A percentile compares a stretch with the other conserved stretches of the same genome.
Evolutionary conservation across 192 early-diverging fungal genomes (phyloP).

Genomic region (Pilaira anomala): DNA sequence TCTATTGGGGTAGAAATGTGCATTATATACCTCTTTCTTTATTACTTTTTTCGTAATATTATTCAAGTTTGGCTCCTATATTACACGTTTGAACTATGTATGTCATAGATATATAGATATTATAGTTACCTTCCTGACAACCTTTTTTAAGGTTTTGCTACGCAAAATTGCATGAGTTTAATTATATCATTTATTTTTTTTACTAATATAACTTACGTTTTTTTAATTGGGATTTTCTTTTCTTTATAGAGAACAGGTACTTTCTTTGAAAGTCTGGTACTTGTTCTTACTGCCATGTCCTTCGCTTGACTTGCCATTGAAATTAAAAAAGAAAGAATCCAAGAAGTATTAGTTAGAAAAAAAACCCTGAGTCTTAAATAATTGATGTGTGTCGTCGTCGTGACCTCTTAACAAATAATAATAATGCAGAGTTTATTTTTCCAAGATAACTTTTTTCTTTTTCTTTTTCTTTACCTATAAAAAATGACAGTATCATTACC

Average conservation of each 20-base stretch:
- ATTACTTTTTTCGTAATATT: not conserved
- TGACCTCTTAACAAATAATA: too few species aligned
- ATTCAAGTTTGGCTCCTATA: too few species aligned
- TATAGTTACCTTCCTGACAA: too few species aligned
- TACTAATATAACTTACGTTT: not conserved
- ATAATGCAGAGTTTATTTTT: too few species aligned
- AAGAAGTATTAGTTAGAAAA: not conserved
- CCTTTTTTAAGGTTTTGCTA: too few species aligned
- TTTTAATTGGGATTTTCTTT: not conserved
- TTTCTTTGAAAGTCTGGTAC: conserved; percentile 4
- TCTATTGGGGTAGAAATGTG: not conserved
- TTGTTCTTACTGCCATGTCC: not conserved
- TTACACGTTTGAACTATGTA: too few species aligned
- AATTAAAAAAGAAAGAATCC: not conserved
- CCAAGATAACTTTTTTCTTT: not conserved
- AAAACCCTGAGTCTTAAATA: not conserved
- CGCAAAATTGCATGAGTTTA: too few species aligned
- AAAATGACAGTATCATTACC: not conserved
- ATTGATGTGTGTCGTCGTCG: too few species aligned
- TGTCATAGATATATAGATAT: too few species aligned
- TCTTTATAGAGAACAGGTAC: not conserved
- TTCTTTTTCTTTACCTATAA: not conserved
- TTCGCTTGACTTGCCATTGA: not conserved
- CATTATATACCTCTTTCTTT: not conserved
- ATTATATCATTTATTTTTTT: not conserved